These are phyloP conservation scores for Boletellus ananas DNA, from an alignment of 768 basidiomycete genomes.

Conservation along the genomic window DNA sequence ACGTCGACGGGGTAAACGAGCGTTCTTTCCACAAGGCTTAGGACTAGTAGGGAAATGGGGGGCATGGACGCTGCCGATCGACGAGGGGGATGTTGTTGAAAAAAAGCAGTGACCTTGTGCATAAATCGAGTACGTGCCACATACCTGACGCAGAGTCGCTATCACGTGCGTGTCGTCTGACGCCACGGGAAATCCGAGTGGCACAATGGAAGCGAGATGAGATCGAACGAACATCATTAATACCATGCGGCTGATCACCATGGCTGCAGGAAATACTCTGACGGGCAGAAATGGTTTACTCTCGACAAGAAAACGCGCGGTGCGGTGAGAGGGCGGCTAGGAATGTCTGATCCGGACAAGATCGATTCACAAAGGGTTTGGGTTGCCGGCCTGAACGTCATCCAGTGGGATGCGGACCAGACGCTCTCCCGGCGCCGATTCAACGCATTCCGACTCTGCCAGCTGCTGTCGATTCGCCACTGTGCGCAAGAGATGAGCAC, in stretches of 20 bases:
- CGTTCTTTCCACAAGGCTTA: background rate
- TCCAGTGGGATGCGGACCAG: constrained; percentile 74
- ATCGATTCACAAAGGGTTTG: constrained; percentile 11
- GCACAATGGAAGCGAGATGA: background rate
- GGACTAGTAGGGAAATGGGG: background rate
- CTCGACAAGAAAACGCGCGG: background rate
- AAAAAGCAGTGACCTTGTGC: background rate
- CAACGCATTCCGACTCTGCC: constrained; percentile 17
- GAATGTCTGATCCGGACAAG: background rate
- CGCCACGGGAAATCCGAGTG: background rate
- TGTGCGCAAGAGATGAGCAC: constrained; percentile 20
- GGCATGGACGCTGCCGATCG: background rate
- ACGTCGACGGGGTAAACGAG: background rate
- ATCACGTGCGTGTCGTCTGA: constrained; percentile 3
- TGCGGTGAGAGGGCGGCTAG: background rate
- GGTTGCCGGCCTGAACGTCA: constrained; percentile 42
- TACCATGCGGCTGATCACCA: background rate
- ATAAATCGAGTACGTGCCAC: background rate
- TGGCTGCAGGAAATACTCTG: too few relatives aligned
- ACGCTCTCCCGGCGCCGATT: constrained; percentile 46
- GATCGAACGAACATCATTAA: background rate
- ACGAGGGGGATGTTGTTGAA: background rate
- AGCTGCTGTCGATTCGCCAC: constrained; percentile 47
- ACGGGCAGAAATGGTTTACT: background rate
- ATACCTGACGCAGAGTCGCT: background rate